Conservation (phyloP, 169 alveolate species). For the Eimeria acervulina region DNA sequence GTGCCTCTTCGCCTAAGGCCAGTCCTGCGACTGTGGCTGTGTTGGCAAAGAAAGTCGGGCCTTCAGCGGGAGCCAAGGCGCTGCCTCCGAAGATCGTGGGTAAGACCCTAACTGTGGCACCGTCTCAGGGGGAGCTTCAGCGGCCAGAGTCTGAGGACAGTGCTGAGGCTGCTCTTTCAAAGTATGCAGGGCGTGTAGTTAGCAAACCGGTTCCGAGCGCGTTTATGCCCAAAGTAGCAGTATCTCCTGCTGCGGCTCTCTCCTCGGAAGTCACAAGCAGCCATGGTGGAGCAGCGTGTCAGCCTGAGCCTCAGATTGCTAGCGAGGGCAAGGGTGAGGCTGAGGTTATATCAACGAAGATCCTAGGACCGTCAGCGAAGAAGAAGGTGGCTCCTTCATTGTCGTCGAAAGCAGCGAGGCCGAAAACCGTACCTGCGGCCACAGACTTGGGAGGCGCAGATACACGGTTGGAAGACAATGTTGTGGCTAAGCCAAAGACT, state of each 20-base stretch:
- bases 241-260: neutral
- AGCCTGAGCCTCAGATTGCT: neutral
- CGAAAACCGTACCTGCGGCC: neutral
- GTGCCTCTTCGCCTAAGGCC: neutral
- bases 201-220: neutral
- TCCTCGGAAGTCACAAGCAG: neutral
- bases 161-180: neutral
- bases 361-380: neutral
- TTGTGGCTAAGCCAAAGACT: neutral
- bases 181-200: neutral
- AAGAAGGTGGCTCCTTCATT: neutral
- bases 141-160: neutral
- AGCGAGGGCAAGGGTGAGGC: neutral
- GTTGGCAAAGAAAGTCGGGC: neutral
- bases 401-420: neutral
- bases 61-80: neutral
- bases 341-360: neutral
- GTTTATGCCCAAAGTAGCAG: neutral
- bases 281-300: neutral
- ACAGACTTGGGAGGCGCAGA: neutral
- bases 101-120: neutral
- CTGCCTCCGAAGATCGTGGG: neutral
- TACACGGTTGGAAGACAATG: neutral
- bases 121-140: neutral
- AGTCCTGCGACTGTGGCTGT: neutral